Evolutionary conservation across 805 yeast species (phyloP), one percentile per base, ranked within the genome.

Genomic region (Metschnikowia dekortorum): DNA sequence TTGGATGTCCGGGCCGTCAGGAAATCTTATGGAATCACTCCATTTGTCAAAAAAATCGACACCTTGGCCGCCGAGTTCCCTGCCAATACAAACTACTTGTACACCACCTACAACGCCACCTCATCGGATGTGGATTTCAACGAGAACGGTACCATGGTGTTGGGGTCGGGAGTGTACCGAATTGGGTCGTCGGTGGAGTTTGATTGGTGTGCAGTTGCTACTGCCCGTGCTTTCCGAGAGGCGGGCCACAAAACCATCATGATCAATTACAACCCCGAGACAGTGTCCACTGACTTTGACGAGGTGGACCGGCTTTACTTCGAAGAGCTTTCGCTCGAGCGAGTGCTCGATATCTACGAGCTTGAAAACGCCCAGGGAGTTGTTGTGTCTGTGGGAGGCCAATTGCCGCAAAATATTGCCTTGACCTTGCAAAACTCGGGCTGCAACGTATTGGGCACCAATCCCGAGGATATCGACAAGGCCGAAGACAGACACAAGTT

Each of bases 31-130:
- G 91, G 89, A 49, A 85, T 92, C 61, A 74, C 82, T 51, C 98
- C 98, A 62, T 90, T 89, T 65, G 99, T 92, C 61, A 94, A 92
- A 81, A 89, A 90, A 74, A 92, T 92, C 64, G 98, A 92, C 66
- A 92, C 99, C 36, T 79, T 92, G 57, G 99, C 99, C 55, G 98
- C 99, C 51, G 99, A 92, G 71, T 92, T 92, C 84, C 99, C 99
- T 44, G 99, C 99, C 46, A 80, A 85, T 62, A 92, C 99, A 49
- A 92, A 92, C 78, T 92, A 92, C 71, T 78, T 92, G 61, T 92
- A 92, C 82, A 88, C 96, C 46, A 92, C 99, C 44, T 92, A 92
- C 75, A 92, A 91, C 65, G 99, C 97, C 51, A 79, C 88, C 52
- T 76, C 82, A 51, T 85, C 84, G 58, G 99, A 92, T 69, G 85